Conservation (phyloP, 176 grass and related monocot species). For the Triticum monococcum region DNA sequence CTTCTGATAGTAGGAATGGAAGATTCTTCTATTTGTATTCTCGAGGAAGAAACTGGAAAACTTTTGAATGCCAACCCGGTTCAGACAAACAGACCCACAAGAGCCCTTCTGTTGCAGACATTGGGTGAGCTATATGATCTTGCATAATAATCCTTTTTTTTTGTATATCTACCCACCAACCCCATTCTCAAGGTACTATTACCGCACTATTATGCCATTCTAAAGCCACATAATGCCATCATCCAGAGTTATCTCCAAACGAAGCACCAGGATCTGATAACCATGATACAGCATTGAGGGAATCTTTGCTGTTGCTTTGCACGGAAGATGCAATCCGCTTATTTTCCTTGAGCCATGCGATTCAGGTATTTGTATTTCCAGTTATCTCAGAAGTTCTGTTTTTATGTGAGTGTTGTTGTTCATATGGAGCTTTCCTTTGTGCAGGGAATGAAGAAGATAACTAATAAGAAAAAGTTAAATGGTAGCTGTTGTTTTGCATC, state of each 20-base stretch:
- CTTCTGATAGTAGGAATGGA: constrained; percentile 71
- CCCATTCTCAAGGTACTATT: constrained; percentile 6
- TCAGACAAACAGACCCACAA: constrained; percentile 76
- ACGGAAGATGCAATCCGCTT: constrained; percentile 83
- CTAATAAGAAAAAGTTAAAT: constrained; percentile 71
- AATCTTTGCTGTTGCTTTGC: constrained; percentile 75
- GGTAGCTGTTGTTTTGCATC: constrained; percentile 69
- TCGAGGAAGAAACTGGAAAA: constrained; percentile 80
- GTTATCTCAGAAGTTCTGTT: neutral
- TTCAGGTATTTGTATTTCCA: constrained; percentile 68
- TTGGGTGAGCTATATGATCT: constrained; percentile 46
- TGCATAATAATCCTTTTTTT: neutral
- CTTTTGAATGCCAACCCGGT: constrained; percentile 61
- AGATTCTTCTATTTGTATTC: constrained; percentile 77
- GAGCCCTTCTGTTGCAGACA: constrained; percentile 72
- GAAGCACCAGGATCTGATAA: constrained; percentile 30
- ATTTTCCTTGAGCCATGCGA: constrained; percentile 68
- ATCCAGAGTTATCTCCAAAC: constrained; percentile 38
- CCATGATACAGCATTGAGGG: constrained; percentile 44
- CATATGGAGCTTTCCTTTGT: constrained; percentile 15
- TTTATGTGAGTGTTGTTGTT: neutral
- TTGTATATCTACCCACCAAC: neutral
- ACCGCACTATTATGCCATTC: constrained; percentile 5
- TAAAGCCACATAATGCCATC: constrained; percentile 15
- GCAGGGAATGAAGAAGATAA: constrained; percentile 87